phyloP scores from a whole-genome alignment of 176 grass and related monocot species.

The Juncus effusus region DNA sequence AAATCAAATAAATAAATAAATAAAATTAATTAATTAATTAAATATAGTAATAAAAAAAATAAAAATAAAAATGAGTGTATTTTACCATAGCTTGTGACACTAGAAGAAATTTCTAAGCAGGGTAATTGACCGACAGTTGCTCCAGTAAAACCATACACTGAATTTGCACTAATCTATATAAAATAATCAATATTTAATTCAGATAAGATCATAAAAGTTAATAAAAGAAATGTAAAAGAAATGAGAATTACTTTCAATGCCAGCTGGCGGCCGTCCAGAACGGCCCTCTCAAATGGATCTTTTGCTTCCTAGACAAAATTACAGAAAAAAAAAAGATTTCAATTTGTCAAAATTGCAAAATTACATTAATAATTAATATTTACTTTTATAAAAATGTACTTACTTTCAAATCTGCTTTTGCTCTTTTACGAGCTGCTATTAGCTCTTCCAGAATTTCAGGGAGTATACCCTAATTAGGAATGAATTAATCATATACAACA shows the following conservation, averaged over 20 bases:
- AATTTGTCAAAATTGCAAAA: conserved; percentile 22
- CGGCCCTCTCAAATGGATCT: conserved; percentile 92
- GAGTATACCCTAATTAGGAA: conserved; percentile 74
- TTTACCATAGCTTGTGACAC: conserved; percentile 96
- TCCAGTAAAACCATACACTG: conserved; percentile 99
- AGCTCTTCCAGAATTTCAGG: conserved; percentile 98
- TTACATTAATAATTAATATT: conserved; percentile 21
- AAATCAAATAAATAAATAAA: not conserved
- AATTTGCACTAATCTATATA: conserved; percentile 91
- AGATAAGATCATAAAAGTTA: not conserved
- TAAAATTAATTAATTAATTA: too few species aligned
- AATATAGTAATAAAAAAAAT: too few species aligned
- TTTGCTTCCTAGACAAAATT: conserved; percentile 77
- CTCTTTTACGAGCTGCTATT: conserved; percentile 91
- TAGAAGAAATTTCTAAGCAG: conserved; percentile 98
- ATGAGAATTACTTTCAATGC: conserved; percentile 66
- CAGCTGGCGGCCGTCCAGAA: conserved; percentile 96
- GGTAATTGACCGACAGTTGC: conserved; percentile 90
- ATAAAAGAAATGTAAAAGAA: conserved; percentile 19
- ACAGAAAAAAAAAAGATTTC: conserved; percentile 18
- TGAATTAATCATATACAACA: conserved; percentile 10
- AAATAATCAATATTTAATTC: conserved; percentile 16
- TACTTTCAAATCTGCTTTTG: conserved; percentile 99
- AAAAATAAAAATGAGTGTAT: not conserved
- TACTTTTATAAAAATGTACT: conserved; percentile 5